Conservation (phyloP, 495 filamentous ascomycete species). For the Neurospora hispaniola region DNA sequence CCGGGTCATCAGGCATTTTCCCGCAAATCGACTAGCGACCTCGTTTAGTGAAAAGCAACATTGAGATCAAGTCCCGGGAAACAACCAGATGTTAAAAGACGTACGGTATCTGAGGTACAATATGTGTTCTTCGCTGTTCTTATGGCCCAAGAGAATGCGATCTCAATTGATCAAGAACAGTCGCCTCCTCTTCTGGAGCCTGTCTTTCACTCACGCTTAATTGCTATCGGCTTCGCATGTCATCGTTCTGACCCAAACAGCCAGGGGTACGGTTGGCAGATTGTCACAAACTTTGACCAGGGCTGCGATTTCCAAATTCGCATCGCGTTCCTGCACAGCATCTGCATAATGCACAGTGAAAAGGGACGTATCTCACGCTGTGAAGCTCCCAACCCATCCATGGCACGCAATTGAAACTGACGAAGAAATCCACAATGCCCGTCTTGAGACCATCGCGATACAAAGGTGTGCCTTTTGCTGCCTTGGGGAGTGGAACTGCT, state of each 20-base stretch:
- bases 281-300: background rate
- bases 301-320: background rate
- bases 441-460: background rate
- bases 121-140: background rate
- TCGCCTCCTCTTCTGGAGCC: background rate
- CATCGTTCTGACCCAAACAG: background rate
- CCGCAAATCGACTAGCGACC: background rate
- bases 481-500: background rate
- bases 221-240: background rate
- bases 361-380: background rate
- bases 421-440: background rate
- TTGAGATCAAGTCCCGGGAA: background rate
- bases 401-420: background rate
- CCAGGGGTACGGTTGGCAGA: background rate
- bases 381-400: background rate
- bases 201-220: background rate
- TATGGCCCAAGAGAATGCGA: background rate
- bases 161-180: background rate
- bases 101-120: background rate
- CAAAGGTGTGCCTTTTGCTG: background rate
- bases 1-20: background rate
- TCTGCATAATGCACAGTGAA: background rate
- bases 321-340: background rate
- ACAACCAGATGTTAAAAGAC: background rate
- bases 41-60: background rate